A percentile compares a stretch with the other conserved stretches of the same genome.
Evolutionary conservation across 169 alveolate genomes (phyloP).

Genomic region (Plasmodium inui): DNA sequence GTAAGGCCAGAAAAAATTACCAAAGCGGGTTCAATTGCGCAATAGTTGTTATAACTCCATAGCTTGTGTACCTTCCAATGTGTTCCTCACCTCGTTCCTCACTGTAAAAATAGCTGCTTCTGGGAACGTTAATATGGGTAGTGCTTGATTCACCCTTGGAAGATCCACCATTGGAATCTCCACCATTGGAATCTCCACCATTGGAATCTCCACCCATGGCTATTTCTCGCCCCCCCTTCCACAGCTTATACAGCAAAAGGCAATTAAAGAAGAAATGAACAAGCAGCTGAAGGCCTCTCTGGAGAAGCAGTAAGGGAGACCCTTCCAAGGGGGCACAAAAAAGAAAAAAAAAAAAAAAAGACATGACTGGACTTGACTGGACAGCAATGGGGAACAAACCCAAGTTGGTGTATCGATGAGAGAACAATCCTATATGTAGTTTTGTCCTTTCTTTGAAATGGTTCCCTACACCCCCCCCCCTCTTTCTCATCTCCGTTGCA

Average conservation of each 20-base stretch:
- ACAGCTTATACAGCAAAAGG: conserved; percentile 70
- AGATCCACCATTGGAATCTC: background rate
- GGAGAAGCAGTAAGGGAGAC: conserved; percentile 49
- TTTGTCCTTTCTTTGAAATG: background rate
- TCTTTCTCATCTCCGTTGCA: background rate
- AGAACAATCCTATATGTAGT: background rate
- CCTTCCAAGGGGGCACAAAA: background rate
- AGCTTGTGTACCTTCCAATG: background rate
- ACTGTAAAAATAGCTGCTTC: background rate
- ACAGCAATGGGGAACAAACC: background rate
- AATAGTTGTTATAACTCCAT: background rate
- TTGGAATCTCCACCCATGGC: background rate
- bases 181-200: background rate
- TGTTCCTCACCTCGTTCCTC: background rate
- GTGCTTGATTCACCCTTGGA: background rate
- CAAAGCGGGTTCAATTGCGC: background rate
- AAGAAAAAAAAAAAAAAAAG: background rate
- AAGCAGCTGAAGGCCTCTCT: conserved; percentile 58
- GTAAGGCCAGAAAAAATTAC: conserved; percentile 18
- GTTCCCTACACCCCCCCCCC: background rate
- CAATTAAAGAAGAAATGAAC: conserved; percentile 69
- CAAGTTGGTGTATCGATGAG: background rate
- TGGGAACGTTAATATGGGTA: background rate
- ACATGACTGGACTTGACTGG: no score
- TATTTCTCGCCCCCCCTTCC: background rate